Evolutionary conservation across 192 early-diverging fungal species (phyloP).

Genomic region (Coemansia aciculifera): DNA sequence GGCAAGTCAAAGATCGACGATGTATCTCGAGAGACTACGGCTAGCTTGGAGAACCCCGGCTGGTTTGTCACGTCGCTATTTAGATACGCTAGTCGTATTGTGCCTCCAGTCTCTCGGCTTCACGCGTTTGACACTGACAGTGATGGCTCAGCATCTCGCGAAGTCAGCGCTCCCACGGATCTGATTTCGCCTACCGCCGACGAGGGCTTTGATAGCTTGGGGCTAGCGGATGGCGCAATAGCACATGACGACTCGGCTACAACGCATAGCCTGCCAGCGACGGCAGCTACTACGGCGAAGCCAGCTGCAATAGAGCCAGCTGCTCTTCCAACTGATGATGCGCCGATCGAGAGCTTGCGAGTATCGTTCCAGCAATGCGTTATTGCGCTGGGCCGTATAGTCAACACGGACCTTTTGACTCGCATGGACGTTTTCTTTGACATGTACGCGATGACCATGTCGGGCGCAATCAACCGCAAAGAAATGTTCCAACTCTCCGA

Average conservation of each 20-base stretch:
- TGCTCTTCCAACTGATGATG: background rate
- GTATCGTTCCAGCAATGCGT: slow-evolving; percentile 80
- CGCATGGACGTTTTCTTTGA: slow-evolving; percentile 81
- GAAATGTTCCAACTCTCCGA: slow-evolving; percentile 86
- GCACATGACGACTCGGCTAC: background rate
- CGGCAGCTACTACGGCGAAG: background rate
- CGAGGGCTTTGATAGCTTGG: background rate
- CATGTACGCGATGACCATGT: slow-evolving; percentile 70
- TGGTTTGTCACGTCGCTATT: slow-evolving; percentile 54
- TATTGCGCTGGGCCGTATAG: slow-evolving; percentile 70
- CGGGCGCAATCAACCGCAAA: slow-evolving; percentile 66
- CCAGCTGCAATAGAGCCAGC: background rate
- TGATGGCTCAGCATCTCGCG: slow-evolving; percentile 3
- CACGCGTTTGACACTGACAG: slow-evolving; percentile 17
- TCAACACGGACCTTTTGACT: slow-evolving; percentile 75
- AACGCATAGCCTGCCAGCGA: background rate
- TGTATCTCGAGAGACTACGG: slow-evolving; percentile 26
- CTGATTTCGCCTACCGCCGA: slow-evolving; percentile 12
- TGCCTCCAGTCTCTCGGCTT: slow-evolving; percentile 36
- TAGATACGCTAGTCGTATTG: slow-evolving; percentile 33
- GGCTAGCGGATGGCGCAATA: background rate
- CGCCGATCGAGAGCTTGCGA: slow-evolving; percentile 32
- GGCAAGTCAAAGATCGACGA: slow-evolving; percentile 32
- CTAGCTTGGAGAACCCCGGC: slow-evolving; percentile 48
- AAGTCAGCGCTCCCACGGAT: background rate